These are phyloP conservation scores for Aspergillus ochraceus DNA, from an alignment of 2,329 filamentous ascomycete species.

Conservation along the genomic window DNA sequence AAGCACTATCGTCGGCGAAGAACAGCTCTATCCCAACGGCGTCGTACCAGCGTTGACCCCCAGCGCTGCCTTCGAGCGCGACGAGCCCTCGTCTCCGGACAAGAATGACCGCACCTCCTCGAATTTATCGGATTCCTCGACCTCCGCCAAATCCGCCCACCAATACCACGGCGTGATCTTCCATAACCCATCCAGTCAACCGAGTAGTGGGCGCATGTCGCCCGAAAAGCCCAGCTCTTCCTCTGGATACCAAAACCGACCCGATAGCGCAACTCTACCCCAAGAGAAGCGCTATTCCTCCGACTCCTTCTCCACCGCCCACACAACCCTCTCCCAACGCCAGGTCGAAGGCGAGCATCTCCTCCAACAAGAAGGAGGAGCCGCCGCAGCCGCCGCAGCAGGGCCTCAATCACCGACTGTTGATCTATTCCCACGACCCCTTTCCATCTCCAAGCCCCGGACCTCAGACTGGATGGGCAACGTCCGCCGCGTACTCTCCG, in stretches of 20 bases:
- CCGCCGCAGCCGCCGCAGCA: too few species aligned
- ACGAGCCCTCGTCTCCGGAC: conserved; percentile 47
- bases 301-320: conserved; percentile 54
- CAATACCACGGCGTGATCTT: conserved; percentile 20
- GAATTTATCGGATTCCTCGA: conserved; percentile 53
- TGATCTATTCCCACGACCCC: conserved; percentile 30
- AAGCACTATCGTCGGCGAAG: conserved; percentile 26
- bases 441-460: conserved; percentile 41
- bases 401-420: conserved; percentile 17
- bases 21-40: conserved; percentile 7
- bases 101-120: conserved; percentile 58
- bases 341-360: conserved; percentile 55
- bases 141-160: conserved; percentile 31
- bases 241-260: conserved; percentile 23
- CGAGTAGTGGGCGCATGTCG: conserved; percentile 25
- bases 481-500: conserved; percentile 62
- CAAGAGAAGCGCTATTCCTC: conserved; percentile 42
- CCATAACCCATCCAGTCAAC: conserved; percentile 23
- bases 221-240: conserved; percentile 23
- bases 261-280: conserved; percentile 25
- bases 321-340: conserved; percentile 49
- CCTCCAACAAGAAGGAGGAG: conserved; percentile 41
- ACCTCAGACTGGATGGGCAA: conserved; percentile 69
- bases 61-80: conserved; percentile 7
- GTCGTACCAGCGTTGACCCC: conserved; percentile 1